Evolutionary conservation across 371 early-diverging fungal species (phyloP), one percentile per base, ranked within the genome.

Genomic region (Syncephalastrum sp.): DNA sequence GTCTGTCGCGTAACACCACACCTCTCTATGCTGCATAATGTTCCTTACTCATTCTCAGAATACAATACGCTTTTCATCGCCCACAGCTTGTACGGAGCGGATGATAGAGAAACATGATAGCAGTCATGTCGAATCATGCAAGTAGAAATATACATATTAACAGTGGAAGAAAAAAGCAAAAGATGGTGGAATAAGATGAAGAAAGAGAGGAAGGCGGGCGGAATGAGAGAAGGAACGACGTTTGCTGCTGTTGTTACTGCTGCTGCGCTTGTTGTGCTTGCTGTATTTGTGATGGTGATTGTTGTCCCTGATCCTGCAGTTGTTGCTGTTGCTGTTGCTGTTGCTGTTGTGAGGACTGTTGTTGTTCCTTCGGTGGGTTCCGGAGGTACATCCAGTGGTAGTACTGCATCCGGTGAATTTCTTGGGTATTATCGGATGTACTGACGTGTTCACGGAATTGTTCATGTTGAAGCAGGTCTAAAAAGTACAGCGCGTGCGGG

Each of bases 401-500:
- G 67, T 88, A 93, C 77, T 96, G 93, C 67, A 87, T 84, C 56
- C 87, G 77, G 61, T 93, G 94, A 3, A 95, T 69, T 64, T 89
- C 84, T 46, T 81, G 80, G 10, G 91, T 88, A 42, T 85, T 86
- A 55, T 91, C 90, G 46, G 87, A 78, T 21, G 82, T 81, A 42
- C 83, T 86, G 42, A 94, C 81, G 48, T 83, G 81, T 27, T 88
- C 85, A 8, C 96, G 75, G 74, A 97, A 97, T 42, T 81, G 68
- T 42, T 82, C 74, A 64, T 88, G 83, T 66, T 95, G 94, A 25
- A 97, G 71, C 25, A 92, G 67, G 13, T 91, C 91, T 52, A 95
- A 74, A 59, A 95, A 93, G 56, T 90, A 82, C 29, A 97, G 79
- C 16, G 88, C 82, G 57, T 93, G 92, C 15, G 97, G 97, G 63